A percentile compares a stretch with the other conserved stretches of the same genome.
phyloP scores from a whole-genome alignment of 176 grass and related monocot species.

The Carex kokanica region DNA sequence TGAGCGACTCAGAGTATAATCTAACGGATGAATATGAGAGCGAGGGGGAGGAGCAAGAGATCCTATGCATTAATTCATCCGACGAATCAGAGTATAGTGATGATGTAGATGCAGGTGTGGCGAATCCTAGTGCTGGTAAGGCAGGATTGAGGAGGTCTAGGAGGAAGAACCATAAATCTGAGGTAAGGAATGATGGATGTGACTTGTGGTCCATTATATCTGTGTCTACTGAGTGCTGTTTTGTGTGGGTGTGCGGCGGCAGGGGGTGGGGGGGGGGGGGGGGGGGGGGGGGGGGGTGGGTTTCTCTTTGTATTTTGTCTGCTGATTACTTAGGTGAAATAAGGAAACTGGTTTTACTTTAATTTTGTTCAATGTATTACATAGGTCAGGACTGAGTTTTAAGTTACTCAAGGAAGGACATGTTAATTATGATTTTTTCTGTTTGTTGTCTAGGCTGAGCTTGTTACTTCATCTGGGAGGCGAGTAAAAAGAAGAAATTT shows the following conservation, averaged over 20 bases:
- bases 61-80: constrained; percentile 46
- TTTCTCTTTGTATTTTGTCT: not conserved
- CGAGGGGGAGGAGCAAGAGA: constrained; percentile 60
- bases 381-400: not conserved
- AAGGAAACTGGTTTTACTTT: not conserved
- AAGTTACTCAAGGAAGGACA: not conserved
- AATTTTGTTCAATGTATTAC: not conserved
- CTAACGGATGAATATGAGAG: constrained; percentile 73
- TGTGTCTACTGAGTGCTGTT: not conserved
- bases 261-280: not conserved
- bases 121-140: constrained; percentile 31
- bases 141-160: constrained; percentile 61
- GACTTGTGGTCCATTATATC: not conserved
- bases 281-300: not conserved
- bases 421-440: constrained; percentile 21
- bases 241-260: not conserved
- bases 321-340: not conserved
- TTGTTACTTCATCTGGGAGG: constrained; percentile 89
- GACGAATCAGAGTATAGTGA: constrained; percentile 61
- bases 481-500: constrained; percentile 77
- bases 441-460: constrained; percentile 45
- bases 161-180: constrained; percentile 66
- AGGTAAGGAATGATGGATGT: constrained; percentile 40
- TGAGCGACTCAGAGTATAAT: constrained; percentile 92
- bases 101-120: constrained; percentile 35